Evolutionary conservation across 305 asterid species (phyloP).

Genomic region (Salvia sclarea): DNA sequence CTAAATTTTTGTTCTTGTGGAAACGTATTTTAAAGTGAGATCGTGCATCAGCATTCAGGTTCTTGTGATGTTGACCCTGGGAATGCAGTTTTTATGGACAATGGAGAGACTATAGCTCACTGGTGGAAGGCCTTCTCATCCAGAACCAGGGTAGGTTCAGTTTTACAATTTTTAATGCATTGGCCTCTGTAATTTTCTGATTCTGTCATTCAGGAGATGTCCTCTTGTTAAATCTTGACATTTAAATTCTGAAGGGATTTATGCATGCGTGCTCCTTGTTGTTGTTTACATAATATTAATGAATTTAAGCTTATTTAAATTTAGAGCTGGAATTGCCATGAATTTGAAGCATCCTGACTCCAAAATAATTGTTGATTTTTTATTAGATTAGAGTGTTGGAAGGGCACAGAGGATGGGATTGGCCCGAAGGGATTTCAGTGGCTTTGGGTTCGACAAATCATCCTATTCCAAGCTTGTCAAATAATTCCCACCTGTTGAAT

Average conservation of each 20-base stretch:
- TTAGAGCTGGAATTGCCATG: slow-evolving; percentile 31
- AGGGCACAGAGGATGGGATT: slow-evolving; percentile 65
- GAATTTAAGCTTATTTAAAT: slow-evolving; percentile 14
- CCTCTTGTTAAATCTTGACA: too few species aligned
- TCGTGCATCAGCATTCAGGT: slow-evolving; percentile 65
- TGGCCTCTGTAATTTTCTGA: background rate
- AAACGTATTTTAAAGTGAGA: slow-evolving; percentile 27
- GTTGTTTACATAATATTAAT: too few species aligned
- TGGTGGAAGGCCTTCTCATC: slow-evolving; percentile 55
- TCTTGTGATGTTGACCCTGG: slow-evolving; percentile 57
- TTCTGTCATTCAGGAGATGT: too few species aligned
- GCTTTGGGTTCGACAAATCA: slow-evolving; percentile 34
- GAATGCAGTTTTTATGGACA: slow-evolving; percentile 50
- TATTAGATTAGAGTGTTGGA: slow-evolving; percentile 58
- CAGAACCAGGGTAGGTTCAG: slow-evolving; percentile 50
- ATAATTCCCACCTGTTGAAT: slow-evolving; percentile 33
- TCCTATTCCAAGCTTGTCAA: slow-evolving; percentile 34
- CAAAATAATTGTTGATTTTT: slow-evolving; percentile 36
- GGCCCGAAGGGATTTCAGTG: slow-evolving; percentile 59
- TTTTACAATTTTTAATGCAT: background rate
- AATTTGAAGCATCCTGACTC: slow-evolving; percentile 40
- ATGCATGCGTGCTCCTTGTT: slow-evolving; percentile 11
- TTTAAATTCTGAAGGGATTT: background rate
- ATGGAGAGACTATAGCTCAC: slow-evolving; percentile 59
- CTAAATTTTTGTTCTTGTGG: slow-evolving; percentile 9